Evolutionary conservation across 768 basidiomycete genomes (phyloP).

Genomic region (Vararia minispora): DNA sequence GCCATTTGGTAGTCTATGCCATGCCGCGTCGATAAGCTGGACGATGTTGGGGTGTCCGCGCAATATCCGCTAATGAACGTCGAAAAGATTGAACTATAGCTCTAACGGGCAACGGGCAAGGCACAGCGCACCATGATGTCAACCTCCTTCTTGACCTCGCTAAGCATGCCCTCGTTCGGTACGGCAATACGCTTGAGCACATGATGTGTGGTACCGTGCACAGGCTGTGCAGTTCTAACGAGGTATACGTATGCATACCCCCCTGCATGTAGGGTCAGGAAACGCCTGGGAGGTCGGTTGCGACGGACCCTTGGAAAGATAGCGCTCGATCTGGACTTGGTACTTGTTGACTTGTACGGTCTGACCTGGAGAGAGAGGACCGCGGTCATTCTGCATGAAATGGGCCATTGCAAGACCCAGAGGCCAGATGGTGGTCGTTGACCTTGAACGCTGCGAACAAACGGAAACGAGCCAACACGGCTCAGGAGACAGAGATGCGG

Average conservation of each 20-base stretch:
- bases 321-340: constrained; percentile 85
- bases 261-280: constrained; percentile 36
- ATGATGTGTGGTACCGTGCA: constrained; percentile 88
- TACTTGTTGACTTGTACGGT: constrained; percentile 84
- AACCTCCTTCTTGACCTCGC: constrained; percentile 94
- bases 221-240: constrained; percentile 74
- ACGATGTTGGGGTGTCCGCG: constrained; percentile 94
- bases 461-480: too few relatives aligned
- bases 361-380: constrained; percentile 70
- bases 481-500: too few relatives aligned
- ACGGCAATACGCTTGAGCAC: constrained; percentile 96
- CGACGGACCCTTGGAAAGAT: constrained; percentile 81
- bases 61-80: constrained; percentile 54
- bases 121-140: constrained; percentile 84
- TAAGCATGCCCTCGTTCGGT: constrained; percentile 77
- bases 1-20: constrained; percentile 74
- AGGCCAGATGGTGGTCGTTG: constrained; percentile 37
- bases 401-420: constrained; percentile 49
- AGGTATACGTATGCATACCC: constrained; percentile 99
- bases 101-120: background rate
- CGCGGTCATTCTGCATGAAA: too few relatives aligned
- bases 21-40: constrained; percentile 91
- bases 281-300: constrained; percentile 3
- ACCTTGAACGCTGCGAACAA: too few relatives aligned
- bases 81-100: background rate